Percentiles rank a stretch among this genome's conserved stretches.
Conservation (phyloP, 257 asterid genomes). For the Salvia rosmarinus region DNA sequence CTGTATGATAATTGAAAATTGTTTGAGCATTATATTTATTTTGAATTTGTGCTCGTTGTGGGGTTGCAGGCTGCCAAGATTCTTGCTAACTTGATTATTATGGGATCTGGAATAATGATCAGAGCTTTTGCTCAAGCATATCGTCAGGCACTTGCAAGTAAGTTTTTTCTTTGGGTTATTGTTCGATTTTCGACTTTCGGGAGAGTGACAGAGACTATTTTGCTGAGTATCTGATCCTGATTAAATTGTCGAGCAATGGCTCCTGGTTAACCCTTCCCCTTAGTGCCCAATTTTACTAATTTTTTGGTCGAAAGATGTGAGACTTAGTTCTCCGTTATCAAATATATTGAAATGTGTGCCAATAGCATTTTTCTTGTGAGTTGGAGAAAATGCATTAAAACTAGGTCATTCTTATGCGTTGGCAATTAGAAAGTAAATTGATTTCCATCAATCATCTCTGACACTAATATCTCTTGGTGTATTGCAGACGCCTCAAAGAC, state of each 20-base stretch:
- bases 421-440: background rate
- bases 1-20: background rate
- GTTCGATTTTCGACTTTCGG: background rate
- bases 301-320: slow-evolving; percentile 4
- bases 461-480: slow-evolving; percentile 3
- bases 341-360: background rate
- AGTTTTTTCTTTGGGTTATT: slow-evolving; percentile 31
- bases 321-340: background rate
- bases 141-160: slow-evolving; percentile 78
- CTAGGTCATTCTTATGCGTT: background rate
- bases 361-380: background rate
- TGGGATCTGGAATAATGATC: slow-evolving; percentile 67
- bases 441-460: background rate
- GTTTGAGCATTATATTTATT: background rate
- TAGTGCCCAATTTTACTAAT: background rate
- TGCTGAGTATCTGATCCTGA: background rate
- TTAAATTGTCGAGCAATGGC: slow-evolving; percentile 1
- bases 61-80: slow-evolving; percentile 60
- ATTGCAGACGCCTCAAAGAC: slow-evolving; percentile 69
- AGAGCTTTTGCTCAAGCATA: slow-evolving; percentile 74
- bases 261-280: slow-evolving; percentile 1
- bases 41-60: slow-evolving; percentile 18
- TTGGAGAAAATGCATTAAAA: background rate
- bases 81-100: slow-evolving; percentile 61
- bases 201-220: background rate